Evolutionary conservation across 257 asterid genomes (phyloP).

Genomic region (Echium plantagineum): DNA sequence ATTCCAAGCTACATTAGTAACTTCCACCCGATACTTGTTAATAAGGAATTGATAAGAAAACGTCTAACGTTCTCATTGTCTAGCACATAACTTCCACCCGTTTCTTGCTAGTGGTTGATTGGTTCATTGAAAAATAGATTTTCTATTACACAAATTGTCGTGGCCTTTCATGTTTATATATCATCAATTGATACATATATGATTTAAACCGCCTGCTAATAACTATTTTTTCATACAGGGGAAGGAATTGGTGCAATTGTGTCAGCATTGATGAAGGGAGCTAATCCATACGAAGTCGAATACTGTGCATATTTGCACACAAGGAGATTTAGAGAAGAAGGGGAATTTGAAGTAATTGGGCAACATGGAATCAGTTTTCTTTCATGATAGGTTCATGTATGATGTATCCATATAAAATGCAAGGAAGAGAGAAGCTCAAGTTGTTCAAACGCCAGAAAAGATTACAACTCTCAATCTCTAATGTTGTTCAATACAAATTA

Average conservation of each 20-base stretch:
- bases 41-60: too few species aligned
- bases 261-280: conserved; percentile 22
- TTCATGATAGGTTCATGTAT: background rate
- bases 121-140: too few species aligned
- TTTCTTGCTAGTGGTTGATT: too few species aligned
- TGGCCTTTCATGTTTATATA: too few species aligned
- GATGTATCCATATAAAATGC: background rate
- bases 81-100: too few species aligned
- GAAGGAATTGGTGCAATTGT: conserved; percentile 73
- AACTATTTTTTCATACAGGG: conserved; percentile 25
- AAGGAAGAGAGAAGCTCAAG: background rate
- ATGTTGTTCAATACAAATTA: background rate
- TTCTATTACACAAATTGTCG: too few species aligned
- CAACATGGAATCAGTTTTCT: conserved; percentile 14
- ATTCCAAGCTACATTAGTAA: background rate
- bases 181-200: too few species aligned
- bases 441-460: background rate
- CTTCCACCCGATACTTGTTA: too few species aligned
- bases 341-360: conserved; percentile 21
- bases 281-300: conserved; percentile 42
- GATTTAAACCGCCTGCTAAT: too few species aligned
- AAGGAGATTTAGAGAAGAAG: conserved; percentile 41
- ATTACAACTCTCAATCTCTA: background rate
- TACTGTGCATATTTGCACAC: conserved; percentile 51
- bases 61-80: too few species aligned